Base-by-base conservation (phyloP, 148 eudicot species). In the Dysphania ambrosioides region DNA sequence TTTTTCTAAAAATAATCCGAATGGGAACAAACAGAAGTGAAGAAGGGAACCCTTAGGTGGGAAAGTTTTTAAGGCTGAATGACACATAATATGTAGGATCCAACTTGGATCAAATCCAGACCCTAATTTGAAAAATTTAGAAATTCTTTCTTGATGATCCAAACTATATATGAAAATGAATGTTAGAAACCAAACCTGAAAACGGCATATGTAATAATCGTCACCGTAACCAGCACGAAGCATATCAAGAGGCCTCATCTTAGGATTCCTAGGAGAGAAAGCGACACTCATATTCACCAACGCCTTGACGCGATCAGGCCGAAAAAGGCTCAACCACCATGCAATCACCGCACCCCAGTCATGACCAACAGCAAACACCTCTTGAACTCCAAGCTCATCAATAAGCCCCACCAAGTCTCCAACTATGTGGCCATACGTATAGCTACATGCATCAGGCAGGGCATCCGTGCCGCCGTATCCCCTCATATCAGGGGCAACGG, bases 401-500 rank as follows among this genome's bases (percentile, higher is more conserved):
- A 86, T 32, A 4, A 86, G 76, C n/a, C 72, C 89, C 36, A 88
- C 84, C 26, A 88, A 62, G 73, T 86, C 92, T 2, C 88, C 90
- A 3, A 88, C 80, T 2, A 82, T 77, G 68, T 86, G 86, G 55
- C 77, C 61, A 63, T 72, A 83, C 0, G 92, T 83, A 78, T 88
- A 88, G 61, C 78, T 72, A 70, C 82, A 0, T 13, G 87, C 38
- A 15, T 73, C 83, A 0, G 71, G 36, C 4, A 87, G 92, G 1
- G 87, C 83, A 42, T 85, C 92, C 2, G 88, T 81, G 73, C 75
- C 88, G 8, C 92, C 92, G 65, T 77, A 88, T 27, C 90, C 90
- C n/a, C 92, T 82, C 80, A 88, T 85, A 74, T 86, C 92, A 29
- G 92, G 90, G 19, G 92, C 92, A 6, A 86, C 82, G 6, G 87